Evolutionary conservation across 306 rosid species (phyloP).

Genomic region (Trichosanthes cucumerina): DNA sequence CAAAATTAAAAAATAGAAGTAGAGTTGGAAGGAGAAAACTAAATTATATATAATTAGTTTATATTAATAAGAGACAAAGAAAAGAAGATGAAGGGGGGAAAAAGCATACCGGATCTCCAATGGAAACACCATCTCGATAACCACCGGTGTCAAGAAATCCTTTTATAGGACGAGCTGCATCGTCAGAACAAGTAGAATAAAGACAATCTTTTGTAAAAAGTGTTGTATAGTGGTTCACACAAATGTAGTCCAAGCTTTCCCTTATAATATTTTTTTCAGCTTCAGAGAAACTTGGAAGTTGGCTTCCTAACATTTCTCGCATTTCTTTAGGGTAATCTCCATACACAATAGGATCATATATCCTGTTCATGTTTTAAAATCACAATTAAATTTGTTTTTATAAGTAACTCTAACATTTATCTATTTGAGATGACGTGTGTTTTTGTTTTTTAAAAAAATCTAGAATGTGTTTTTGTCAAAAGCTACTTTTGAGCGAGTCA

Average conservation of each 20-base stretch:
- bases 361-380: constrained; percentile 16
- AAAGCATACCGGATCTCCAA: constrained; percentile 38
- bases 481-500: no score
- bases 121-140: constrained; percentile 40
- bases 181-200: constrained; percentile 23
- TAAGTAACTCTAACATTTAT: no score
- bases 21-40: no score
- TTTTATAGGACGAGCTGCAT: constrained; percentile 25
- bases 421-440: no score
- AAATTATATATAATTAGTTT: no score
- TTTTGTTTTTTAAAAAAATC: no score
- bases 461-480: no score
- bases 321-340: constrained; percentile 58
- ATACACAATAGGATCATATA: constrained; percentile 36
- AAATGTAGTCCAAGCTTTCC: constrained; percentile 49
- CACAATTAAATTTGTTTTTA: no score
- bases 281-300: constrained; percentile 35
- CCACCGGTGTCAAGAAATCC: constrained; percentile 30
- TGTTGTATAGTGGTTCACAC: constrained; percentile 45
- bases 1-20: no score
- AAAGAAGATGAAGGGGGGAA: not conserved
- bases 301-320: constrained; percentile 34
- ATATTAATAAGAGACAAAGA: no score
- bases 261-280: constrained; percentile 30
- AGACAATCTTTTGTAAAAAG: constrained; percentile 48